Conservation (phyloP, 495 filamentous ascomycete species). For the Diplogelasinospora grovesii region DNA sequence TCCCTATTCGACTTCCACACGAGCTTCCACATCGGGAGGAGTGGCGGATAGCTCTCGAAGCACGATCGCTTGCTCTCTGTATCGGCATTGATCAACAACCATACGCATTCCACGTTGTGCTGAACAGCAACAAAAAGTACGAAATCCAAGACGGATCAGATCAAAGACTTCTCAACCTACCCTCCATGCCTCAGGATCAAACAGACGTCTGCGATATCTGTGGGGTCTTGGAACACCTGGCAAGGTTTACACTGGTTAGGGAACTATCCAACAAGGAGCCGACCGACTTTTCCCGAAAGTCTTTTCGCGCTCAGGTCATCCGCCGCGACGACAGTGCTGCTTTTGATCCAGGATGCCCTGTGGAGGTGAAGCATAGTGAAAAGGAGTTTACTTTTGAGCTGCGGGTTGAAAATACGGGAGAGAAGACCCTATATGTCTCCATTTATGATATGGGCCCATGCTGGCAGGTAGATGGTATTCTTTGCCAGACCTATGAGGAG, state of each 20-base stretch:
- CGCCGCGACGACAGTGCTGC: neutral
- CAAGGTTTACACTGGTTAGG: conserved; percentile 2
- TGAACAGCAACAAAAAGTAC: neutral
- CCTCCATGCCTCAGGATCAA: neutral
- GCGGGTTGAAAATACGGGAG: neutral
- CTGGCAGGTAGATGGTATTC: neutral
- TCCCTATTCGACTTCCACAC: neutral
- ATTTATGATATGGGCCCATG: neutral
- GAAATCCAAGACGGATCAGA: conserved; percentile 3
- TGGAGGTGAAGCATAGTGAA: neutral
- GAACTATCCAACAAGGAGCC: neutral
- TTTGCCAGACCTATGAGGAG: neutral
- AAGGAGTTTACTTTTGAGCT: neutral
- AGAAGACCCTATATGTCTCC: neutral
- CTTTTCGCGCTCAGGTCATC: neutral
- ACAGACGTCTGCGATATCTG: neutral
- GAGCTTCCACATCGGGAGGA: neutral
- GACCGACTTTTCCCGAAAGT: neutral
- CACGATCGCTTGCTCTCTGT: neutral
- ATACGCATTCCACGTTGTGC: neutral
- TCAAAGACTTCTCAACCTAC: neutral
- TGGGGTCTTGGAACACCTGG: conserved; percentile 1
- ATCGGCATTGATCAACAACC: neutral
- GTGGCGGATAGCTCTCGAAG: neutral
- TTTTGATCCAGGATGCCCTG: neutral